Conservation (phyloP, 2,329 filamentous ascomycete genomes). For the Microdochium nivale region DNA sequence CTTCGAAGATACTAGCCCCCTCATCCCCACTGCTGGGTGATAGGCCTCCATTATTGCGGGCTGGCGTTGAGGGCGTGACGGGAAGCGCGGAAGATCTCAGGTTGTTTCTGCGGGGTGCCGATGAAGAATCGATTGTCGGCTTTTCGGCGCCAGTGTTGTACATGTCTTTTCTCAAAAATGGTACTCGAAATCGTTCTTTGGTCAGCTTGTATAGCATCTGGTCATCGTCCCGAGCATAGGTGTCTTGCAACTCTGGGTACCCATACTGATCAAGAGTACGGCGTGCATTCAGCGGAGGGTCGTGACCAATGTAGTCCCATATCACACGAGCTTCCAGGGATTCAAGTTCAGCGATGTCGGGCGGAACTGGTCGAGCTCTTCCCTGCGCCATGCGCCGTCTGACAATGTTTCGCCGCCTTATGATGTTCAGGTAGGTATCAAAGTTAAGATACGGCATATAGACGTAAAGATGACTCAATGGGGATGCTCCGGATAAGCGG, state of each 20-base stretch:
- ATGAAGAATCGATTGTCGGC: background rate
- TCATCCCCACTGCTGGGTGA: background rate
- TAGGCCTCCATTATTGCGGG: background rate
- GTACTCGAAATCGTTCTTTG: conserved; percentile 29
- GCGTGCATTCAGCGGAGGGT: conserved; percentile 52
- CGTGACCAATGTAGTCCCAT: conserved; percentile 53
- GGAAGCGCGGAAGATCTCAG: background rate
- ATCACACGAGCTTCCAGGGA: conserved; percentile 51
- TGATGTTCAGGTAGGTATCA: conserved; percentile 51
- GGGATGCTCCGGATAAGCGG: background rate
- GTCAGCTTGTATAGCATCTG: conserved; percentile 62
- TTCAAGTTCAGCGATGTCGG: conserved; percentile 41
- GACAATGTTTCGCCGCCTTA: conserved; percentile 47
- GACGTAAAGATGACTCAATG: conserved; percentile 32
- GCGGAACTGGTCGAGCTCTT: conserved; percentile 45
- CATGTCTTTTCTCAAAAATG: conserved; percentile 15
- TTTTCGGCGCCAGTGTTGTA: conserved; percentile 5
- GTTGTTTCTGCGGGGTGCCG: background rate
- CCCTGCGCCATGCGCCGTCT: conserved; percentile 42
- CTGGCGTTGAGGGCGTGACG: background rate
- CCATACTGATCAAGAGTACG: conserved; percentile 56
- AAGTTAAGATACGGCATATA: conserved; percentile 56
- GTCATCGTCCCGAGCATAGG: conserved; percentile 52
- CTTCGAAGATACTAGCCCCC: conserved; percentile 17
- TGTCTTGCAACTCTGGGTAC: conserved; percentile 53